Evolutionary conservation across 768 basidiomycete genomes (phyloP).

Genomic region (Hygrophoropsis aurantiaca): DNA sequence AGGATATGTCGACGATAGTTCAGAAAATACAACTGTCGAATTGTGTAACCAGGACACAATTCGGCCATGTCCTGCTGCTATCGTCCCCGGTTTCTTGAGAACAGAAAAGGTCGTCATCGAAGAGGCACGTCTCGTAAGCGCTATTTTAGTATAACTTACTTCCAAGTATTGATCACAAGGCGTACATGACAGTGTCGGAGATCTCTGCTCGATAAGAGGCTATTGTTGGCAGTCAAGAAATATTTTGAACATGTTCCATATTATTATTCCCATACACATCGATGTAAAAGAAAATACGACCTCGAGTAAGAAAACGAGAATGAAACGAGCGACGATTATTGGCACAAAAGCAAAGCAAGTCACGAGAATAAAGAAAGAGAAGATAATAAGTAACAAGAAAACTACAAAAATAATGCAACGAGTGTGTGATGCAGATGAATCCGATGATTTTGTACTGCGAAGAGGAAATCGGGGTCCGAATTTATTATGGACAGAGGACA

Average conservation of each 20-base stretch:
- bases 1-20: slow-evolving; percentile 80
- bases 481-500: slow-evolving; percentile 15
- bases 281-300: slow-evolving; percentile 17
- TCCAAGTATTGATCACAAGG: too few relatives aligned
- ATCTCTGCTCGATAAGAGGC: too few relatives aligned
- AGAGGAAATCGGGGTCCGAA: slow-evolving; percentile 20
- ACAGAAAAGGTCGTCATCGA: too few relatives aligned
- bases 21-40: slow-evolving; percentile 60
- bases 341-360: slow-evolving; percentile 29
- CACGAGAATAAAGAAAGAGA: slow-evolving; percentile 8
- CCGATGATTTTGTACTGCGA: slow-evolving; percentile 19
- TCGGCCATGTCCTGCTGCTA: slow-evolving; percentile 50
- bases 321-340: slow-evolving; percentile 18
- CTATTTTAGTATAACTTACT: too few relatives aligned
- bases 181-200: too few relatives aligned
- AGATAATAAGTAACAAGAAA: slow-evolving; percentile 26
- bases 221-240: slow-evolving; percentile 11
- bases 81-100: neutral
- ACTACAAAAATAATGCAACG: slow-evolving; percentile 22
- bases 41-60: slow-evolving; percentile 56
- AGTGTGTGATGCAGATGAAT: slow-evolving; percentile 25
- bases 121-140: too few relatives aligned
- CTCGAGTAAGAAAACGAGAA: slow-evolving; percentile 14
- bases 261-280: slow-evolving; percentile 34
- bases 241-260: slow-evolving; percentile 33